phyloP scores from a whole-genome alignment of 164 flowering plant genomes.

The Sedum album region DNA sequence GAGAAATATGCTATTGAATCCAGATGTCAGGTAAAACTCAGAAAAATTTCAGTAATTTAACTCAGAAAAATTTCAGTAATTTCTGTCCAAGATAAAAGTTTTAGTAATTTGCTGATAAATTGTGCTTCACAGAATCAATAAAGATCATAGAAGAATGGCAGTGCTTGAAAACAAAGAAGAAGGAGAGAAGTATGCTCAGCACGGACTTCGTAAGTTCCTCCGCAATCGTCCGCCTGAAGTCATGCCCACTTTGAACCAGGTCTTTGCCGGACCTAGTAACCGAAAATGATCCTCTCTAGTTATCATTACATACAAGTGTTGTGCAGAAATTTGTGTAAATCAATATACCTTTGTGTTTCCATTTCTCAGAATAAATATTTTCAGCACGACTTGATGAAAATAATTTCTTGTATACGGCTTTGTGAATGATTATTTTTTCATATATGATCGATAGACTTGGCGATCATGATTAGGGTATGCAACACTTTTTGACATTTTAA shows the following conservation, averaged over 20 bases:
- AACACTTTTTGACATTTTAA: neutral
- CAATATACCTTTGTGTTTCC: too few relatives aligned
- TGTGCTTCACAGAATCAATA: conserved; percentile 38
- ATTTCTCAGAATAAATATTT: too few relatives aligned
- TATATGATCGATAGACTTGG: neutral
- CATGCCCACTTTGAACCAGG: conserved; percentile 62
- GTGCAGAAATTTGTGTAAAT: neutral
- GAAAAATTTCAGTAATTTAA: neutral
- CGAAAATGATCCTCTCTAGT: neutral
- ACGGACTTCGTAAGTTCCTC: conserved; percentile 59
- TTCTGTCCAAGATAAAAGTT: neutral
- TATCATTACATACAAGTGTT: too few relatives aligned
- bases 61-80: neutral
- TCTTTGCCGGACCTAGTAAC: conserved; percentile 37
- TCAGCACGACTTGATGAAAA: too few relatives aligned
- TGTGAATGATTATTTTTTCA: too few relatives aligned
- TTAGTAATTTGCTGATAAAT: neutral
- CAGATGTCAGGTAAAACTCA: conserved; percentile 60
- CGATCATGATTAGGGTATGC: neutral
- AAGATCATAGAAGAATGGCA: conserved; percentile 33
- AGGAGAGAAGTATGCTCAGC: conserved; percentile 72
- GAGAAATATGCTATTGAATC: conserved; percentile 53
- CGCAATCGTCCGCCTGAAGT: conserved; percentile 68
- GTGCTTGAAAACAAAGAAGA: conserved; percentile 68
- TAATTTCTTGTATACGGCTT: too few relatives aligned